Percentiles rank a stretch among this genome's conserved stretches.
Evolutionary conservation across 352 stramenopile species (phyloP).

Genomic region (Phytophthora multivora): DNA sequence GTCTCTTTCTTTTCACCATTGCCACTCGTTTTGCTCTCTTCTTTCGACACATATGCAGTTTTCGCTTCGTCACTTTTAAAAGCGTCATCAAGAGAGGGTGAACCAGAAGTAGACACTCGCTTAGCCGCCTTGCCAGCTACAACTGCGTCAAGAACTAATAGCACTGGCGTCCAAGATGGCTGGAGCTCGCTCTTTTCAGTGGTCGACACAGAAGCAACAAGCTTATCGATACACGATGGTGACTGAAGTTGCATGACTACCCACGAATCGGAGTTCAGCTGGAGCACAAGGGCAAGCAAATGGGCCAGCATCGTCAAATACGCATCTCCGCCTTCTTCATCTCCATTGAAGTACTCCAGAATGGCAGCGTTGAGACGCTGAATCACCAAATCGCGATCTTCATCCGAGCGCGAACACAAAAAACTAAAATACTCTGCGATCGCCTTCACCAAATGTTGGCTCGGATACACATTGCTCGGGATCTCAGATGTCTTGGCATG

Average conservation of each 20-base stretch:
- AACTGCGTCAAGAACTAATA: slow-evolving; percentile 73
- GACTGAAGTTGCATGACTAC: slow-evolving; percentile 43
- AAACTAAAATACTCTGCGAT: slow-evolving; percentile 76
- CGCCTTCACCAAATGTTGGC: slow-evolving; percentile 58
- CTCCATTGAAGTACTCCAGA: slow-evolving; percentile 42
- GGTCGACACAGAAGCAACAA: slow-evolving; percentile 46
- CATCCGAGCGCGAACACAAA: slow-evolving; percentile 57
- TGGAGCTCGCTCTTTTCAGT: slow-evolving; percentile 18
- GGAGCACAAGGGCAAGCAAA: slow-evolving; percentile 74
- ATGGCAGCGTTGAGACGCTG: slow-evolving; percentile 54
- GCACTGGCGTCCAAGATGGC: slow-evolving; percentile 56
- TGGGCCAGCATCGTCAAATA: slow-evolving; percentile 65
- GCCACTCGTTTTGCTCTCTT: slow-evolving; percentile 1
- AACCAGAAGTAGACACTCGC: slow-evolving; percentile 5
- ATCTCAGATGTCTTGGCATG: slow-evolving; percentile 6
- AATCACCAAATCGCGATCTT: slow-evolving; percentile 62
- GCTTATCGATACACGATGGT: slow-evolving; percentile 52
- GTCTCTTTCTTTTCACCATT: not conserved
- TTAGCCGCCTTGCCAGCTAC: slow-evolving; percentile 34
- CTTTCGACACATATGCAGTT: slow-evolving; percentile 18
- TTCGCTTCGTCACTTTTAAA: slow-evolving; percentile 13
- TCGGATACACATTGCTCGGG: slow-evolving; percentile 30
- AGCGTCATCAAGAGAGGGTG: slow-evolving; percentile 17
- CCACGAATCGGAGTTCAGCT: slow-evolving; percentile 53
- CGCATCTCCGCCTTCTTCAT: slow-evolving; percentile 33